Conservation (phyloP, 345 rosid genomes). For the Eucalyptus brandiana region DNA sequence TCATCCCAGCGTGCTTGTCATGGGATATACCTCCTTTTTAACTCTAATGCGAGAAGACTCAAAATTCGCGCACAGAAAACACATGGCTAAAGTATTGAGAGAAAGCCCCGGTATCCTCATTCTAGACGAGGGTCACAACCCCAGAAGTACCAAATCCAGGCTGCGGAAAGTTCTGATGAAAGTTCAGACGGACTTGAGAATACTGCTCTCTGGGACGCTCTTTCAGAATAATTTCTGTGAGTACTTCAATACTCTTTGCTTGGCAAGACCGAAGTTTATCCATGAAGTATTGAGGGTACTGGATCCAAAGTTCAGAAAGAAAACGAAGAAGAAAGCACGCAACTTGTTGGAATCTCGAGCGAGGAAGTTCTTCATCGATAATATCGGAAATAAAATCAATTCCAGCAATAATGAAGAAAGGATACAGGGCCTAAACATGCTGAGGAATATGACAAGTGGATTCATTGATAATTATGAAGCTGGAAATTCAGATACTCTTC, state of each 20-base stretch:
- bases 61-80: constrained; percentile 60
- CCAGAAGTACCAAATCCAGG: constrained; percentile 89
- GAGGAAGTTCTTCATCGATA: constrained; percentile 71
- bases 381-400: constrained; percentile 74
- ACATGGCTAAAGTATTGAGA: constrained; percentile 79
- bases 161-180: constrained; percentile 86
- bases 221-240: constrained; percentile 97
- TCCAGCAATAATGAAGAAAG: constrained; percentile 56
- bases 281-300: constrained; percentile 52
- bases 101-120: constrained; percentile 84
- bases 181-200: constrained; percentile 63
- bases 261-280: constrained; percentile 80
- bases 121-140: constrained; percentile 92
- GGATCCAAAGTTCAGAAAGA: constrained; percentile 49
- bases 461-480: constrained; percentile 89
- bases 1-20: constrained; percentile 86
- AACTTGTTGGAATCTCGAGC: constrained; percentile 70
- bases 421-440: constrained; percentile 64
- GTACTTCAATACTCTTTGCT: constrained; percentile 82
- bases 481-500: constrained; percentile 51
- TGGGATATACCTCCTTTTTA: constrained; percentile 89
- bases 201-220: constrained; percentile 81
- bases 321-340: constrained; percentile 34
- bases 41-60: constrained; percentile 86
- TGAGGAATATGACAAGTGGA: constrained; percentile 58